These are phyloP conservation scores for Moricandia moricandioides DNA, from an alignment of 345 rosid genomes.

Conservation along the genomic window DNA sequence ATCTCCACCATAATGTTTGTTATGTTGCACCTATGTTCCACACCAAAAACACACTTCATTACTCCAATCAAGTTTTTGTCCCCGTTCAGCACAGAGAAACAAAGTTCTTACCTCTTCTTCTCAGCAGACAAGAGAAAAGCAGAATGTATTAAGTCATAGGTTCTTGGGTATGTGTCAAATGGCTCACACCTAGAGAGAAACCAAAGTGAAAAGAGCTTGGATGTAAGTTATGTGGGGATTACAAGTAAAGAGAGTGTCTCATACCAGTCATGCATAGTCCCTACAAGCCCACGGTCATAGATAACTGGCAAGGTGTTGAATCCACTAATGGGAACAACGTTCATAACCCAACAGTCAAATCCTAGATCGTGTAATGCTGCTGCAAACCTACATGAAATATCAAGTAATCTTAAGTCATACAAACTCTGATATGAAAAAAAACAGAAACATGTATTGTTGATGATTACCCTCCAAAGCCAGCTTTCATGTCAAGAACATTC, in stretches of 20 bases:
- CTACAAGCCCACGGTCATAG: slow-evolving; percentile 63
- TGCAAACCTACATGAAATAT: slow-evolving; percentile 48
- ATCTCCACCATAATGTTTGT: slow-evolving; percentile 62
- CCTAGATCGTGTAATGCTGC: slow-evolving; percentile 54
- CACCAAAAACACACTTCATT: not conserved
- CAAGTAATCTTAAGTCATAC: not conserved
- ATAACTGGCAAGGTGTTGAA: slow-evolving; percentile 70
- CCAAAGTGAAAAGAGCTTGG: not conserved
- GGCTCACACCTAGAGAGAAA: slow-evolving; percentile 54
- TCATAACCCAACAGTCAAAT: slow-evolving; percentile 65
- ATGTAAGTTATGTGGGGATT: not conserved
- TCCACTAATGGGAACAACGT: slow-evolving; percentile 54
- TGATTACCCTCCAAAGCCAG: slow-evolving; percentile 70
- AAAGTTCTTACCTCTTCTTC: slow-evolving; percentile 45
- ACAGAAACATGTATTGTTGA: slow-evolving; percentile 10
- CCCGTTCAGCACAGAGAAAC: slow-evolving; percentile 17
- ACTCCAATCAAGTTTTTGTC: not conserved
- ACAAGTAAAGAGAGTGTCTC: not conserved
- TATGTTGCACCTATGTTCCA: slow-evolving; percentile 46
- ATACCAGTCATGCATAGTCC: slow-evolving; percentile 75
- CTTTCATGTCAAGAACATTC: slow-evolving; percentile 69
- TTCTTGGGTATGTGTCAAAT: slow-evolving; percentile 65
- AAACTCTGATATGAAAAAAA: not conserved
- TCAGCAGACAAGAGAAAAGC: slow-evolving; percentile 58
- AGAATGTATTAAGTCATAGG: slow-evolving; percentile 64